Percentiles rank a stretch among this genome's conserved stretches.
Evolutionary conservation across 805 yeast genomes (phyloP).

Genomic region (Starmerella stigmatis): DNA sequence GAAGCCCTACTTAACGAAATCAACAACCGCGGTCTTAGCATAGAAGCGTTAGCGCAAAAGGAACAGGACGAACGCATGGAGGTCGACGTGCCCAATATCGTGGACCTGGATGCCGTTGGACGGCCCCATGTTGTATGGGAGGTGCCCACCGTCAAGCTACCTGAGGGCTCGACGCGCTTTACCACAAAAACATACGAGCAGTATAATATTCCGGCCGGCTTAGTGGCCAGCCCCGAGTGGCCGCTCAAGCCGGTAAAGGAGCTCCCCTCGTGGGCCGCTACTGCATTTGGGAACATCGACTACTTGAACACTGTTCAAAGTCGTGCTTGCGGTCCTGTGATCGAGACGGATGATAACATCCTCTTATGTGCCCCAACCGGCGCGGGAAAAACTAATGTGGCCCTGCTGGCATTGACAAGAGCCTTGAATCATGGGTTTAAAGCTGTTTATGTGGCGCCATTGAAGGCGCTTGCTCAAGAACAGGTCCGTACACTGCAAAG

Average conservation of each 20-base stretch:
- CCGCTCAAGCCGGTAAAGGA: conserved; percentile 36
- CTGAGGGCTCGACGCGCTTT: conserved; percentile 73
- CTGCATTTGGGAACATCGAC: conserved; percentile 60
- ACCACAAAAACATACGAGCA: conserved; percentile 70
- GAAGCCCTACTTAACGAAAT: conserved; percentile 29
- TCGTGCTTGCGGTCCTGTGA: conserved; percentile 68
- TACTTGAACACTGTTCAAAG: conserved; percentile 77
- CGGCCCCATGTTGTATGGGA: conserved; percentile 65
- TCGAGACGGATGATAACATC: conserved; percentile 57
- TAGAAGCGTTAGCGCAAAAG: not conserved
- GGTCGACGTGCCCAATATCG: conserved; percentile 36
- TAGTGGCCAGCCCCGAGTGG: conserved; percentile 31
- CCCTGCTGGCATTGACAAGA: conserved; percentile 68
- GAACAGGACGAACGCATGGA: conserved; percentile 17
- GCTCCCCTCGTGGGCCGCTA: conserved; percentile 74
- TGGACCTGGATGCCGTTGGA: conserved; percentile 63
- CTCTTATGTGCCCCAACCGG: conserved; percentile 96
- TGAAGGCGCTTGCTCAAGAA: conserved; percentile 91
- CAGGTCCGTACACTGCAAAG: conserved; percentile 79
- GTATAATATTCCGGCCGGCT: conserved; percentile 76
- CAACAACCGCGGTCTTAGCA: conserved; percentile 13
- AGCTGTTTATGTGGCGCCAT: conserved; percentile 81
- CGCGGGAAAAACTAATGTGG: conserved; percentile 97
- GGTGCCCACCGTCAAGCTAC: conserved; percentile 56
- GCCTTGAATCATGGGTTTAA: conserved; percentile 54